A percentile compares a stretch with the other conserved stretches of the same genome.
These are phyloP conservation scores for Mycena chlorophos DNA, from an alignment of 768 basidiomycete genomes.

Conservation along the genomic window DNA sequence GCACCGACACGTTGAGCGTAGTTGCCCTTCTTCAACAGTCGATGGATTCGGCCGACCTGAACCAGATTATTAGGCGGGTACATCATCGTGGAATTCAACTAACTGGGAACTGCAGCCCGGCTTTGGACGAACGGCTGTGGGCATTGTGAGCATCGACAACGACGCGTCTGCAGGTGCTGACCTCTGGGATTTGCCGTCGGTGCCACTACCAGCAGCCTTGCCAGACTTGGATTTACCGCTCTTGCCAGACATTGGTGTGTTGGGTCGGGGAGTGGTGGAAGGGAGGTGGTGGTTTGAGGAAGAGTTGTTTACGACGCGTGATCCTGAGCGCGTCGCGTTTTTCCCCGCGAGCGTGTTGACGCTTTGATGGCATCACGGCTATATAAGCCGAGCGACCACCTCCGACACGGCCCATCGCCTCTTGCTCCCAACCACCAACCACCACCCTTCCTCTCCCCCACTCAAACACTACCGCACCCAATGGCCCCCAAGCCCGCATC, in stretches of 20 bases:
- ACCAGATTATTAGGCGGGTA: no score
- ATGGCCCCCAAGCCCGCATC: slow-evolving; percentile 79
- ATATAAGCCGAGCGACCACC: slow-evolving; percentile 31
- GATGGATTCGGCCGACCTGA: no score
- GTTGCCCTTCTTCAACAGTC: slow-evolving; percentile 85
- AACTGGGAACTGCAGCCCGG: slow-evolving; percentile 83
- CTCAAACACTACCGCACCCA: slow-evolving; percentile 22
- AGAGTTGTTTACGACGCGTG: slow-evolving; percentile 36
- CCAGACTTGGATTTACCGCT: slow-evolving; percentile 34
- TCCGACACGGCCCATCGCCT: slow-evolving; percentile 15
- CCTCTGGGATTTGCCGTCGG: no score
- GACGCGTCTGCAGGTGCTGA: no score
- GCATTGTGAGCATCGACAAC: no score
- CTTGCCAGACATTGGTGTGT: slow-evolving; percentile 12
- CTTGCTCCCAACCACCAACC: slow-evolving; percentile 22
- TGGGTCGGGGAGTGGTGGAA: background rate
- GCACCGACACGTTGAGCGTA: slow-evolving; percentile 88
- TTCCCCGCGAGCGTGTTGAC: background rate
- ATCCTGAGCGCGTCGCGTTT: background rate
- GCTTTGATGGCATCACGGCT: slow-evolving; percentile 35
- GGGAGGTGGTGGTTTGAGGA: slow-evolving; percentile 22
- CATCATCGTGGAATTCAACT: no score
- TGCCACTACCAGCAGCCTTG: slow-evolving; percentile 57
- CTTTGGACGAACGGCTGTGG: slow-evolving; percentile 71
- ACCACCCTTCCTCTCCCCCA: slow-evolving; percentile 22